Evolutionary conservation across 805 yeast species (phyloP).

Genomic region (Ogataea siamensis): DNA sequence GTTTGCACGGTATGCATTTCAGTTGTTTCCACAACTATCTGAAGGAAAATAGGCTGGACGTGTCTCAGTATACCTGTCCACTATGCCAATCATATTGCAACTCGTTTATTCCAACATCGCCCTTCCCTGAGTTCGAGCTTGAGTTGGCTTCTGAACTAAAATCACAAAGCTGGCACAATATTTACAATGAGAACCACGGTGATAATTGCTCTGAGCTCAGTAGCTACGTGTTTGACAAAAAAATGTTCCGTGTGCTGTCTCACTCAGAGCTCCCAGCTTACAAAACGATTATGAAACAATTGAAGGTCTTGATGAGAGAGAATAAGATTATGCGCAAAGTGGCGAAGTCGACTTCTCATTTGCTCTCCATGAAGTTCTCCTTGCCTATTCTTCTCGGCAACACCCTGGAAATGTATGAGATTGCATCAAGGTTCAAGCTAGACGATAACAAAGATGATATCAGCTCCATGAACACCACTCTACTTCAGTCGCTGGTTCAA

Average conservation of each 20-base stretch:
- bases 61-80: constrained; percentile 42
- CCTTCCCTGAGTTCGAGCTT: constrained; percentile 28
- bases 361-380: constrained; percentile 17
- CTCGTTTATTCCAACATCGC: constrained; percentile 44
- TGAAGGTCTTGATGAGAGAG: constrained; percentile 21
- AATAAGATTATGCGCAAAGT: constrained; percentile 18
- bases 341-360: constrained; percentile 11
- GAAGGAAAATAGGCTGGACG: constrained; percentile 19
- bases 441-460: constrained; percentile 7
- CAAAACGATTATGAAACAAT: constrained; percentile 22
- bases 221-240: constrained; percentile 29
- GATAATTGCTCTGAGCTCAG: constrained; percentile 32
- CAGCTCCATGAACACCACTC: constrained; percentile 26
- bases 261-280: constrained; percentile 19
- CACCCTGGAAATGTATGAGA: constrained; percentile 58
- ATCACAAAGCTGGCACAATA: constrained; percentile 21
- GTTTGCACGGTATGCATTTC: constrained; percentile 55
- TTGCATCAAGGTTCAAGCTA: constrained; percentile 49
- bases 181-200: constrained; percentile 28
- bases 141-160: constrained; percentile 19
- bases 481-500: constrained; percentile 45
- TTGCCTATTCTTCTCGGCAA: constrained; percentile 38
- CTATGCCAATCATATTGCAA: constrained; percentile 47
- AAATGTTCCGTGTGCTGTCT: constrained; percentile 26
- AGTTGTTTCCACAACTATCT: constrained; percentile 39